Evolutionary conservation across 2,329 filamentous ascomycete genomes (phyloP).

Genomic region (Biscogniauxia sp.): DNA sequence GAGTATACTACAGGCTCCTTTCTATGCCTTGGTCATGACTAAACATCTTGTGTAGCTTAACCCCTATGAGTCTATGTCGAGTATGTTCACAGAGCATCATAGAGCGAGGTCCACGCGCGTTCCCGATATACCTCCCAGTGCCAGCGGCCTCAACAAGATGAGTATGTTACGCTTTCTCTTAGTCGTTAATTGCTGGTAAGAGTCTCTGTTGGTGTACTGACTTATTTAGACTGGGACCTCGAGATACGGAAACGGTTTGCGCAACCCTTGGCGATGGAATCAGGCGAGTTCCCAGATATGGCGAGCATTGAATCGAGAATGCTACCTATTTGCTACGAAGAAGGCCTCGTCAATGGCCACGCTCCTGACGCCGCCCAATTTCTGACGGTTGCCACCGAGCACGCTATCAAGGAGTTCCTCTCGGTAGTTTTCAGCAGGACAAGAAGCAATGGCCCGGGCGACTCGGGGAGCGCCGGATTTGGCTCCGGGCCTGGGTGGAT

Average conservation of each 20-base stretch:
- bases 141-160: constrained; percentile 74
- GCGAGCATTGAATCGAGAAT: constrained; percentile 62
- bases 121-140: constrained; percentile 65
- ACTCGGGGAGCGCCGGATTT: constrained; percentile 59
- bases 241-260: constrained; percentile 66
- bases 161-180: constrained; percentile 53
- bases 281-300: constrained; percentile 67
- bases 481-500: constrained; percentile 69
- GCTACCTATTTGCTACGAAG: constrained; percentile 67
- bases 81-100: constrained; percentile 51
- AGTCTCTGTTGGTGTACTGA: constrained; percentile 3
- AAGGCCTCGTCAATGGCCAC: constrained; percentile 59
- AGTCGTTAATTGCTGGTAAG: not conserved
- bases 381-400: constrained; percentile 64
- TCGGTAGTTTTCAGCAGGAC: constrained; percentile 63
- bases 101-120: constrained; percentile 43
- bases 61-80: constrained; percentile 52
- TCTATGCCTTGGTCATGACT: constrained; percentile 13
- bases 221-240: constrained; percentile 56
- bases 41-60: constrained; percentile 44
- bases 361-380: constrained; percentile 59
- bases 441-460: constrained; percentile 62
- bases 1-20: constrained; percentile 26
- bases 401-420: constrained; percentile 65
- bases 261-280: constrained; percentile 63